Evolutionary conservation across 768 basidiomycete genomes (phyloP).

Genomic region (Amanita pseudoporphyria): DNA sequence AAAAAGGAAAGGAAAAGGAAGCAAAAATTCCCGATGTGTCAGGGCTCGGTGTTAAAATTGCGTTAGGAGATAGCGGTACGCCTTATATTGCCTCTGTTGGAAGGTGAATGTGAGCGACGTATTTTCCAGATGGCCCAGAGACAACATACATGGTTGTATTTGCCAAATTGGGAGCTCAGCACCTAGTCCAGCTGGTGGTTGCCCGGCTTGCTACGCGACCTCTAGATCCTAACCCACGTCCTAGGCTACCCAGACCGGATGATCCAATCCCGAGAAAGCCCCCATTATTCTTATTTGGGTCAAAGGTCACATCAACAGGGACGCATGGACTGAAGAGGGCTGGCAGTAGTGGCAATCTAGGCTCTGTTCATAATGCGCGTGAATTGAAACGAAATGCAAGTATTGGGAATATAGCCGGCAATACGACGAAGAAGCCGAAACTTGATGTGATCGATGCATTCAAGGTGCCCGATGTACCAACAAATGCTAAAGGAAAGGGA

Average conservation of each 20-base stretch:
- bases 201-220: constrained; percentile 45
- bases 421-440: constrained; percentile 24
- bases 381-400: constrained; percentile 25
- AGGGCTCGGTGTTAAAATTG: constrained; percentile 46
- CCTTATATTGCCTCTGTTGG: not conserved
- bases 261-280: constrained; percentile 72
- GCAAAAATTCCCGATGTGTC: constrained; percentile 27
- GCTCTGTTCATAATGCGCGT: constrained; percentile 4
- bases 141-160: constrained; percentile 57
- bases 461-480: constrained; percentile 42
- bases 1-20: not conserved
- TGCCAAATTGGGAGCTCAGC: constrained; percentile 17
- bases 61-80: constrained; percentile 61
- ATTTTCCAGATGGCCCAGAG: constrained; percentile 50
- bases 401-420: constrained; percentile 10
- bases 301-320: constrained; percentile 10
- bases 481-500: constrained; percentile 15
- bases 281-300: constrained; percentile 29
- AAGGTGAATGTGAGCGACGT: not conserved
- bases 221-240: constrained; percentile 18
- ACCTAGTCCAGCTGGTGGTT: constrained; percentile 39
- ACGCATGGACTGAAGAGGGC: not conserved
- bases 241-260: constrained; percentile 54
- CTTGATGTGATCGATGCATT: constrained; percentile 21
- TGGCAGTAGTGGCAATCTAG: not conserved